Evolutionary conservation across 2,329 filamentous ascomycete genomes (phyloP).

Genomic region (Cladophialophora chaetospira): DNA sequence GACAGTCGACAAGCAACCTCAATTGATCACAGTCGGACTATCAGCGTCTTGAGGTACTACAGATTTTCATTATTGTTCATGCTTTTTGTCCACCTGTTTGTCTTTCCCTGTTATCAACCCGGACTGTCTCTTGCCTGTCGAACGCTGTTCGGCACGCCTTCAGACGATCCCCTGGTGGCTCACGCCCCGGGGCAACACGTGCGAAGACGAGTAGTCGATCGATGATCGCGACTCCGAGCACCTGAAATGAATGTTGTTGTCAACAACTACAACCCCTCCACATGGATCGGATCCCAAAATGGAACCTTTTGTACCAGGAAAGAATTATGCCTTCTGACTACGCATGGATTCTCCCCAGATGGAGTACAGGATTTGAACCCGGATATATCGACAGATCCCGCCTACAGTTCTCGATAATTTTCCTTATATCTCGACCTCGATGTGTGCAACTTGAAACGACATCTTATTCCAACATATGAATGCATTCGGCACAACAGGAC

Average conservation of each 20-base stretch:
- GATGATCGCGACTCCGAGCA: not conserved
- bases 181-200: not conserved
- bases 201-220: not conserved
- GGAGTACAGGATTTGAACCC: not conserved
- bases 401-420: too few relatives aligned
- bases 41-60: conserved; percentile 14
- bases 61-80: conserved; percentile 8
- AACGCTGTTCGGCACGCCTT: not conserved
- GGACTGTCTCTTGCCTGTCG: not conserved
- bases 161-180: not conserved
- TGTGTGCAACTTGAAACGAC: too few relatives aligned
- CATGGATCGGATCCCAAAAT: too few relatives aligned
- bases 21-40: conserved; percentile 5
- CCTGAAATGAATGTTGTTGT: conserved; percentile 11
- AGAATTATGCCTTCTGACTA: too few relatives aligned
- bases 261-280: too few relatives aligned
- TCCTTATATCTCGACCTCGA: too few relatives aligned
- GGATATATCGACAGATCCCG: too few relatives aligned
- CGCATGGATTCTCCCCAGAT: not conserved
- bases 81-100: not conserved
- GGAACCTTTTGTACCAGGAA: too few relatives aligned
- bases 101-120: not conserved
- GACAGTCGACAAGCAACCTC: conserved; percentile 1
- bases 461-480: too few relatives aligned
- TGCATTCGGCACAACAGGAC: too few relatives aligned